Base-by-base conservation (phyloP, 2,329 filamentous ascomycete species). In the Trichoderma asperellum region DNA sequence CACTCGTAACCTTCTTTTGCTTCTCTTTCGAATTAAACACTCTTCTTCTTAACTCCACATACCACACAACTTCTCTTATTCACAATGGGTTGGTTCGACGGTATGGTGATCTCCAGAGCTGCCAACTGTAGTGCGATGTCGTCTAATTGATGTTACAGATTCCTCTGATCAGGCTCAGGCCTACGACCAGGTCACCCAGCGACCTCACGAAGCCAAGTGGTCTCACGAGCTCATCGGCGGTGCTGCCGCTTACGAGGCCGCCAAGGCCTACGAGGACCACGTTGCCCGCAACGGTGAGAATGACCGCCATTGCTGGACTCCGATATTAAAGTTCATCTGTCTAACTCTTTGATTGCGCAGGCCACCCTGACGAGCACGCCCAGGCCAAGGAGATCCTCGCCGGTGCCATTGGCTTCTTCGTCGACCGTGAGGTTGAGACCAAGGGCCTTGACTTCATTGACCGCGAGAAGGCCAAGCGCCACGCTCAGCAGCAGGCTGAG, bases 371-470 rank as follows among this genome's bases (percentile, higher is more conserved):
- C 11, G 69, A 62, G 4, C 77, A 78, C 53, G 76, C 76, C 27
- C 60, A 71, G 64, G 77, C 77, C 1, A 78, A 78, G 70, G 77
- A 78, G 24, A 73, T 78, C 1, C 32, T 78, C 0, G 76, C 71
- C 2, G 77, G 76, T 52, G 70, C 70, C 2, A 73, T 78, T 18
- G 77, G 76, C 8, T 74, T 72, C 53, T 78, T 78, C 37, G 75
- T 78, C n/a, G 77, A 78, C 18, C 72, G 75, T 0, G 77, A 78
- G 60, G 72, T 78, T 29, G 77, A 78, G 72, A 78, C 75, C 0
- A 74, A 72, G 35, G 77, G 77, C 1, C 63, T 78, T 1, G 77
- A 78, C 57, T 74, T 70, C 34, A 67, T 73, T n/a, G 77, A 78
- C 12, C 34, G 29, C 2, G 75, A 77, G 63, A 47, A 75, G 71